These are phyloP conservation scores for Cantharellus anzutake DNA, from an alignment of 768 basidiomycete species.

Conservation along the genomic window DNA sequence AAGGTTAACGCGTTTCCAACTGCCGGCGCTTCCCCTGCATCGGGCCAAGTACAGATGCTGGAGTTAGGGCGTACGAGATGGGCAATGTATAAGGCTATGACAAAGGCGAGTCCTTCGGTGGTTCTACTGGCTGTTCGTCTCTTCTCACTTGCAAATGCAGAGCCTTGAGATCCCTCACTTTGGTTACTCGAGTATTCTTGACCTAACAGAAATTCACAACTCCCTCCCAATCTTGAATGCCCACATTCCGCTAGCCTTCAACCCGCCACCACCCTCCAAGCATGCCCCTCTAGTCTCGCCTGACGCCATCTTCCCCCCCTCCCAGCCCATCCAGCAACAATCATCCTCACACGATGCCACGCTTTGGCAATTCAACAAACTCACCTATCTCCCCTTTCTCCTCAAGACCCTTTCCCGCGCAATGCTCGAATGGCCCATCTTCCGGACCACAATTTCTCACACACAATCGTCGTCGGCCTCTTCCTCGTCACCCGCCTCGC, in stretches of 20 bases:
- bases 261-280: constrained; percentile 18
- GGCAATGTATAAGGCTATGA: constrained; percentile 85
- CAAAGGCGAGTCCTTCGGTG: constrained; percentile 30
- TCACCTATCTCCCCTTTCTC: constrained; percentile 71
- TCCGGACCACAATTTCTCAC: constrained; percentile 53
- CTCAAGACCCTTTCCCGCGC: constrained; percentile 64
- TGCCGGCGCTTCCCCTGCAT: constrained; percentile 4
- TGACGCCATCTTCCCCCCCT: constrained; percentile 7
- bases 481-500: constrained; percentile 8
- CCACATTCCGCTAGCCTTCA: constrained; percentile 38
- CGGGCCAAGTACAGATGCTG: constrained; percentile 19
- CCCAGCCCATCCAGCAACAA: constrained; percentile 1
- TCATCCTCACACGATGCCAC: constrained; percentile 5
- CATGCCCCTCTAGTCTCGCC: constrained; percentile 24
- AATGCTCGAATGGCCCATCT: constrained; percentile 71
- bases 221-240: constrained; percentile 45
- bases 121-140: neutral
- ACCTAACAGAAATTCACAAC: constrained; percentile 48
- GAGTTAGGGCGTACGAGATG: constrained; percentile 60
- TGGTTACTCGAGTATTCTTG: constrained; percentile 59
- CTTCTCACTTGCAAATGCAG: constrained; percentile 19
- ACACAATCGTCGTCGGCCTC: neutral
- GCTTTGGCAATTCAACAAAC: constrained; percentile 29
- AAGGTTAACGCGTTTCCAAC: neutral
- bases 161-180: constrained; percentile 78